These are phyloP conservation scores for Vinca major DNA, from an alignment of 305 asterid species.

Conservation along the genomic window DNA sequence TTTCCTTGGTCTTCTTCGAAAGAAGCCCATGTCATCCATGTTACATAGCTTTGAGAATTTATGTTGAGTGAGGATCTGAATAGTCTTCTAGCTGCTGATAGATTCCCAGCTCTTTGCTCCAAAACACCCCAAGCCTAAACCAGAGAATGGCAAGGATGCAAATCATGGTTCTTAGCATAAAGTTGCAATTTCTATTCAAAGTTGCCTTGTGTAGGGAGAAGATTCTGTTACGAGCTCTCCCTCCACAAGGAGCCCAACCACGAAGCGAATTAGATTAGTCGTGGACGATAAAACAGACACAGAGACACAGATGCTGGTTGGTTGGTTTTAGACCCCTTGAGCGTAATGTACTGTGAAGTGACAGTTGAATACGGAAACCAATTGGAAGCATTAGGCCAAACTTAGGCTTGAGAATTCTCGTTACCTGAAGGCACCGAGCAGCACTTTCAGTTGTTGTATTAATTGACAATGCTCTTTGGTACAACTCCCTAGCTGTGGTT, in stretches of 20 bases:
- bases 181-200: not conserved
- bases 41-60: constrained; percentile 90
- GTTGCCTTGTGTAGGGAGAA: no score
- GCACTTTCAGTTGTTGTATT: constrained; percentile 67
- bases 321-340: not conserved
- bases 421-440: constrained; percentile 92
- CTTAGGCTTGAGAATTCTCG: not conserved
- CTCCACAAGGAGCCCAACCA: no score
- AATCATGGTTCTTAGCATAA: not conserved
- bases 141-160: not conserved
- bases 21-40: constrained; percentile 99
- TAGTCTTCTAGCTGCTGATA: constrained; percentile 78
- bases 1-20: constrained; percentile 93
- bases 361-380: not conserved
- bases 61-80: constrained; percentile 82
- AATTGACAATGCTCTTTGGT: constrained; percentile 73
- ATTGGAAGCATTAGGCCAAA: not conserved
- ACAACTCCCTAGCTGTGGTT: constrained; percentile 66
- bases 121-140: constrained; percentile 92
- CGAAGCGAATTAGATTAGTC: no score
- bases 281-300: no score
- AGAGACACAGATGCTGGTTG: no score
- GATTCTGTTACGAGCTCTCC: no score
- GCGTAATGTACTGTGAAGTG: not conserved
- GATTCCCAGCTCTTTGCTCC: constrained; percentile 74